Evolutionary conservation across 441 rosid genomes (phyloP).

Genomic region (Euphorbia schlechtendalii): DNA sequence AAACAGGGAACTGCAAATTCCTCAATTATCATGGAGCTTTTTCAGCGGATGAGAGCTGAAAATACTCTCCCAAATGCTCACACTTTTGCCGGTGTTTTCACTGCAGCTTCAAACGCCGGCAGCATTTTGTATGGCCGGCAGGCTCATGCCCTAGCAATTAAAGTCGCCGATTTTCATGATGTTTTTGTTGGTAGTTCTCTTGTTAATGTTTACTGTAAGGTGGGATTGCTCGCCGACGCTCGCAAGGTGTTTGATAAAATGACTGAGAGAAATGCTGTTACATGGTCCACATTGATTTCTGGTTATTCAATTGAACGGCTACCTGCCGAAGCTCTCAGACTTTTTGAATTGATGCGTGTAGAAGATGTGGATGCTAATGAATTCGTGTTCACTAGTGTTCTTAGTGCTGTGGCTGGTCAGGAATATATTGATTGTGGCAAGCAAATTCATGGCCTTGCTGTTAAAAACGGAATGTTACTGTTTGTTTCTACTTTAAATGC

Average conservation of each 20-base stretch:
- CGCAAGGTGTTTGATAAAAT: constrained; percentile 72
- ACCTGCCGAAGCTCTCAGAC: constrained; percentile 40
- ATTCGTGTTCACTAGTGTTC: constrained; percentile 60
- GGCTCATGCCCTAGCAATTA: constrained; percentile 58
- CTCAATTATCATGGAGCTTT: constrained; percentile 39
- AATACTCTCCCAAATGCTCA: constrained; percentile 61
- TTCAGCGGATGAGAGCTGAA: constrained; percentile 55
- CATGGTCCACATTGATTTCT: constrained; percentile 85
- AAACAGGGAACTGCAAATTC: constrained; percentile 44
- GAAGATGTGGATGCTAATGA: constrained; percentile 47
- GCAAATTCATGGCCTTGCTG: constrained; percentile 56
- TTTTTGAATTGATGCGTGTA: constrained; percentile 47
- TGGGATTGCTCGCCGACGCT: constrained; percentile 50
- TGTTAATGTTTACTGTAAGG: constrained; percentile 58
- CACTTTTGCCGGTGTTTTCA: constrained; percentile 68
- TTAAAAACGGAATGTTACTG: constrained; percentile 46
- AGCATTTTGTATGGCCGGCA: constrained; percentile 40
- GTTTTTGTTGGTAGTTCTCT: constrained; percentile 77
- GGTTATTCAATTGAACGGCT: constrained; percentile 59
- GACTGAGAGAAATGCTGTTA: constrained; percentile 54
- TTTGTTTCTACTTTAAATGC: constrained; percentile 66
- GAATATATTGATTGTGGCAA: constrained; percentile 41
- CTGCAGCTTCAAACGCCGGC: constrained; percentile 42
- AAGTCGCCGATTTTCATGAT: constrained; percentile 49
- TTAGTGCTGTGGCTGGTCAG: constrained; percentile 51